Base-by-base conservation (phyloP, 139 green algal species). In the Chlamydomonas sp. region DNA sequence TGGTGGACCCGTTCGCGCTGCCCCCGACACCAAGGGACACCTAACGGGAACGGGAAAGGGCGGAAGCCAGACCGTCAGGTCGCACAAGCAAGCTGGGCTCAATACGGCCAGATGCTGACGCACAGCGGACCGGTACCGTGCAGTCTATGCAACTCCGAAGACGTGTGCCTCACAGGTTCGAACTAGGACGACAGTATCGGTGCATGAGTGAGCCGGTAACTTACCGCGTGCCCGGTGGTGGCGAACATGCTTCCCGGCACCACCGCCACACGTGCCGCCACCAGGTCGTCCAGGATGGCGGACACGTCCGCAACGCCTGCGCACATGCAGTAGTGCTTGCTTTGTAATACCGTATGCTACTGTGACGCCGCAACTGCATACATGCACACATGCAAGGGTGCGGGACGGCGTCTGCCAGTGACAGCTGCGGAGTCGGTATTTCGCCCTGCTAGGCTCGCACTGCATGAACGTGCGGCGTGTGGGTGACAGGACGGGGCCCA, bases 221-320 rank as follows among this genome's bases (percentile, higher is more conserved):
- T 49, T 49, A 49, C 31, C 31, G 31, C 31, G 31, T 49, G 60
- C 1, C 82, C 72, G 57, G 61, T 12, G 0, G 82, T 87, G 2
- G 82, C 82, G 79, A 90, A 90, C 59, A 85, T 80, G 73, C 80
- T 62, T 18, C 87, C 87, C 4, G 87, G 87, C 80, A 88, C 81
- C 66, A 88, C 81, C 67, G 85, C 87, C 58, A 90, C 87, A n/a
- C 66, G 63, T 0, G 80, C 80, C 12, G 59, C 75, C 59, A 90
- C 87, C 74, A 90, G 81, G 7, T 84, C 67, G 10, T 83, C 87
- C 31, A 90, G 14, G 1, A 90, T 5, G 12, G 73, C 61, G 1
- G 66, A 66, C 12, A 71, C 75, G 62, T 90, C 87, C 10, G 77
- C 76, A 3, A 83, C 49, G 15, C 79, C 85, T 90, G 85, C n/a